Percentiles rank a stretch among this genome's conserved stretches.
These are phyloP conservation scores for Russula sp. DNA, from an alignment of 768 basidiomycete species.

Conservation along the genomic window DNA sequence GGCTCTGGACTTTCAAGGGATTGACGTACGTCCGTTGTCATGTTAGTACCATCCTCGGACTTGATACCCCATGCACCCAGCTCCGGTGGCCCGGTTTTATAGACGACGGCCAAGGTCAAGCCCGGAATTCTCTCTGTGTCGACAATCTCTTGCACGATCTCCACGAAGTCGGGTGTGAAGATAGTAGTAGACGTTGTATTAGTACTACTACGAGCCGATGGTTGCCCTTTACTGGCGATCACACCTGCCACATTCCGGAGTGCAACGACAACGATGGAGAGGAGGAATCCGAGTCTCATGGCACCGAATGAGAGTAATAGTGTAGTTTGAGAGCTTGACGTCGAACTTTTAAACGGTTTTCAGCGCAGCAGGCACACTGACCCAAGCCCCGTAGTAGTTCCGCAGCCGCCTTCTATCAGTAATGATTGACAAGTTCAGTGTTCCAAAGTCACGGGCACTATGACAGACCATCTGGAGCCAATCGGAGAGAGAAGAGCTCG, in stretches of 20 bases:
- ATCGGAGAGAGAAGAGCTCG: background rate
- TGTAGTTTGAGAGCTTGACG: background rate
- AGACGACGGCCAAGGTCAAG: constrained; percentile 12
- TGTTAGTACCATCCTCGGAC: constrained; percentile 9
- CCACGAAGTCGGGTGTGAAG: too few relatives aligned
- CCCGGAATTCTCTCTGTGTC: background rate
- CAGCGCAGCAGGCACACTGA: too few relatives aligned
- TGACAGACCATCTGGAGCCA: background rate
- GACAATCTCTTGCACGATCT: background rate
- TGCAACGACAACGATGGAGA: background rate
- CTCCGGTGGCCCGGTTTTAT: background rate
- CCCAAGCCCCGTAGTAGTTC: background rate
- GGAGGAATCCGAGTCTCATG: background rate
- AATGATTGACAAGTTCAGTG: background rate
- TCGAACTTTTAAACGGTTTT: background rate
- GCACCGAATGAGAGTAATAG: background rate
- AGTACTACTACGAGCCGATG: too few relatives aligned
- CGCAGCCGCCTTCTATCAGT: background rate
- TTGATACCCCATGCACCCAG: constrained; percentile 14
- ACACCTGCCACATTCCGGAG: background rate
- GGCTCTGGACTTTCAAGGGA: background rate
- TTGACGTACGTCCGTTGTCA: constrained; percentile 15
- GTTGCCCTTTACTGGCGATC: background rate
- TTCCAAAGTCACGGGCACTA: background rate
- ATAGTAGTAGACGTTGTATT: too few relatives aligned